Evolutionary conservation across 2,329 filamentous ascomycete species (phyloP).

Genomic region (Uncinocarpus reesii): DNA sequence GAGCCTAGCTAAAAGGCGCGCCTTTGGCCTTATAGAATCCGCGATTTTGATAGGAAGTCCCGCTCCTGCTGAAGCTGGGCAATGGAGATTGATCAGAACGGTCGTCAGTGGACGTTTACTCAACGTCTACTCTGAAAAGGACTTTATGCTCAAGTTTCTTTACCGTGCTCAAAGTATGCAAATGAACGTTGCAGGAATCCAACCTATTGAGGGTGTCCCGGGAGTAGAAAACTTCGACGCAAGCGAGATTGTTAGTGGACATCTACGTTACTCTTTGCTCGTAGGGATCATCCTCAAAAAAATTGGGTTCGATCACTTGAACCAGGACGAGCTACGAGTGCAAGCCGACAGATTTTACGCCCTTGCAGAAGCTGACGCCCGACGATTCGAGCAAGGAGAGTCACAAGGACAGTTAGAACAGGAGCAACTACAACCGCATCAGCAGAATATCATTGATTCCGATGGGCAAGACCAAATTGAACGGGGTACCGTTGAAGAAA

Average conservation of each 20-base stretch:
- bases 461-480: neutral
- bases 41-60: constrained; percentile 76
- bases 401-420: constrained; percentile 20
- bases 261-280: constrained; percentile 60
- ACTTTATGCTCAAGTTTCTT: constrained; percentile 76
- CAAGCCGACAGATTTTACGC: constrained; percentile 34
- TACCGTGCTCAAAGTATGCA: constrained; percentile 78
- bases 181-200: constrained; percentile 71
- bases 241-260: constrained; percentile 55
- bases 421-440: neutral
- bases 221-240: constrained; percentile 56
- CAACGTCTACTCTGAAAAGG: constrained; percentile 80
- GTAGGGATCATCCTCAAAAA: constrained; percentile 56
- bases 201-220: constrained; percentile 50
- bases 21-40: constrained; percentile 74
- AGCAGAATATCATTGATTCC: neutral
- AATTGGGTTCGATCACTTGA: constrained; percentile 59
- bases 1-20: constrained; percentile 62
- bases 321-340: constrained; percentile 36
- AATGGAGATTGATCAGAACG: constrained; percentile 67
- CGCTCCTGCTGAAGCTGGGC: constrained; percentile 56
- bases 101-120: constrained; percentile 74
- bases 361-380: constrained; percentile 29
- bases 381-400: constrained; percentile 26
- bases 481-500: neutral